A percentile compares a stretch with the other conserved stretches of the same genome.
Conservation (phyloP, 1,139 yeast genomes). For the Pneumocystis wakefieldiae region DNA sequence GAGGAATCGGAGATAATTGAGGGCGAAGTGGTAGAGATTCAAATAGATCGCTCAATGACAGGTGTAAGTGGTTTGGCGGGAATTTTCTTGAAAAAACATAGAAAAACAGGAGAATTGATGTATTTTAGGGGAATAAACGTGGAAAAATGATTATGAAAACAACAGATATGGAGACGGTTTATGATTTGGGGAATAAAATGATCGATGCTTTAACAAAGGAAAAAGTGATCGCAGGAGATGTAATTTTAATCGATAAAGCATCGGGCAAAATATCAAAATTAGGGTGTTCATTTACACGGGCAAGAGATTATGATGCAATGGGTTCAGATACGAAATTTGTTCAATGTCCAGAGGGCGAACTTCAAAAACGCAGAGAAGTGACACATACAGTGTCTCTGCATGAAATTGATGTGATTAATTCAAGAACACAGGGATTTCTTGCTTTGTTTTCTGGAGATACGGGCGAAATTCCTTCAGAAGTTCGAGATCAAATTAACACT, state of each 20-base stretch:
- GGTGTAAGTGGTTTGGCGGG: constrained; percentile 29
- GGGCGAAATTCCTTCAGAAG: constrained; percentile 91
- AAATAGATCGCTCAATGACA: constrained; percentile 86
- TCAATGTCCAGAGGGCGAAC: constrained; percentile 97
- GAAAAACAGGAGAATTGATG: background rate
- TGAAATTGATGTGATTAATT: constrained; percentile 94
- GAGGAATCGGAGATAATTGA: constrained; percentile 96
- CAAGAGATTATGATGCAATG: constrained; percentile 98
- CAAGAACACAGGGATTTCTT: constrained; percentile 93
- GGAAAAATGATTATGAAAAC: constrained; percentile 95
- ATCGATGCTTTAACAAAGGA: constrained; percentile 90
- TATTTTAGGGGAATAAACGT: constrained; percentile 65
- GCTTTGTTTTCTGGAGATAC: constrained; percentile 96
- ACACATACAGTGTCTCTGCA: constrained; percentile 93
- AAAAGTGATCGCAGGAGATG: constrained; percentile 94
- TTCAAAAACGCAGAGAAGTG: constrained; percentile 86
- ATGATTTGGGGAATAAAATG: constrained; percentile 94
- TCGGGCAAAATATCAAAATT: constrained; percentile 85
- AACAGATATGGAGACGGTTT: constrained; percentile 97
- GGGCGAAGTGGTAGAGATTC: constrained; percentile 98
- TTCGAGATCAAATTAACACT: constrained; percentile 89
- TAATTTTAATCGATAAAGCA: constrained; percentile 88
- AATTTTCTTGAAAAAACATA: background rate
- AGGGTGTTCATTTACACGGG: constrained; percentile 90
- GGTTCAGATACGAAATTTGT: constrained; percentile 96